These are phyloP conservation scores for Closterium sp. DNA, from an alignment of 139 green algal species.

Conservation along the genomic window DNA sequence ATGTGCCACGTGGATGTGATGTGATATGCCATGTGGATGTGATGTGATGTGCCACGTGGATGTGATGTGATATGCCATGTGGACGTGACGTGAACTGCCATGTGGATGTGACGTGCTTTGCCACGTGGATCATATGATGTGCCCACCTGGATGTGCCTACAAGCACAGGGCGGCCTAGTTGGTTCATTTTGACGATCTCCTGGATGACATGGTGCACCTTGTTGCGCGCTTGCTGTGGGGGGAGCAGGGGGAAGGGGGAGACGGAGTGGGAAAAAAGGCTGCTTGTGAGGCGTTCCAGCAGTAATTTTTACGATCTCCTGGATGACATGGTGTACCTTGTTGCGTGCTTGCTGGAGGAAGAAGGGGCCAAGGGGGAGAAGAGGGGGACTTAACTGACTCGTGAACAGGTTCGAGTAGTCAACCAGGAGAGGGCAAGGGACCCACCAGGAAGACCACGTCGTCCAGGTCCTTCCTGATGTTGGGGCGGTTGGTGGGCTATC, in stretches of 20 bases:
- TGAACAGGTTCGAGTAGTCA: too few species aligned
- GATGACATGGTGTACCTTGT: constrained; percentile 53
- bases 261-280: not conserved
- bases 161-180: constrained; percentile 71
- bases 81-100: too few species aligned
- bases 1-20: too few species aligned
- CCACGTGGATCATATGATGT: not conserved
- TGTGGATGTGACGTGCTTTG: too few species aligned
- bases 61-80: too few species aligned
- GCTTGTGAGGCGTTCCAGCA: not conserved
- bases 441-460: not conserved
- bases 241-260: too few species aligned
- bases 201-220: constrained; percentile 53
- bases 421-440: not conserved
- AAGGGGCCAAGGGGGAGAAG: not conserved
- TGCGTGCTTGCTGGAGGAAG: not conserved
- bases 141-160: constrained; percentile 74
- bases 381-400: too few species aligned
- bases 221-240: not conserved
- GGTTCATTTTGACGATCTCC: constrained; percentile 42
- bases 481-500: not conserved
- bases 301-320: constrained; percentile 29
- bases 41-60: too few species aligned
- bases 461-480: too few species aligned
- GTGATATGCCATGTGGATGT: too few species aligned